Base-by-base conservation (phyloP, 306 rosid genomes). In the Oemleria cerasiformis region DNA sequence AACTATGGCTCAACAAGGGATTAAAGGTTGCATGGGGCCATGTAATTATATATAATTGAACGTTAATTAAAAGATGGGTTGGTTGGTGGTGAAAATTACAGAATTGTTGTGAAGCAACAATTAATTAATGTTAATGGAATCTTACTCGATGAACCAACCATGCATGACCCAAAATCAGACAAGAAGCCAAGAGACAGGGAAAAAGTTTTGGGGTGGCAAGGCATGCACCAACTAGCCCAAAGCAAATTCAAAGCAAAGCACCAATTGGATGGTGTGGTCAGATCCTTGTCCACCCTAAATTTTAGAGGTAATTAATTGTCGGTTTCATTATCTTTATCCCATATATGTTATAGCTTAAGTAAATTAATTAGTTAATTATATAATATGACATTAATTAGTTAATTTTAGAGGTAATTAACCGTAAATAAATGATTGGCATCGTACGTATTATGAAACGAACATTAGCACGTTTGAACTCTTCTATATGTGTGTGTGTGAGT, bases 261-360 rank as follows among this genome's bases (percentile, higher is more conserved):
- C 30, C 4, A 9, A 25, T 12, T 30, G 63, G 19, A n/a, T 51
- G 11, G 8, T n/a, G 57, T n/a, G 19, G 54, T 17, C 53, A 30
- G 66, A 65, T 74, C 43, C 42, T 23, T 78, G 75, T 67, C 73
- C 38, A 42, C 63, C 64, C 6, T n/a, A n/a, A n/a, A n/a, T n/a
- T n/a, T n/a, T n/a, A n/a, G n/a, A n/a, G n/a, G n/a, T n/a, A n/a
- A 63, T 49, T 53, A 2, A 50, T 50, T 50, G 56, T 50, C 17
- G 11, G 21, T 7, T 50, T 16, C 8, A 17, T 50, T 50, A 16
- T 50, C 21, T 11, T n/a, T n/a, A n/a, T n/a, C n/a, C n/a, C n/a
- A n/a, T n/a, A n/a, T n/a, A n/a, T n/a, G n/a, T n/a, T n/a, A n/a
- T n/a, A n/a, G n/a, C n/a, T n/a, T n/a, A n/a, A n/a, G n/a, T n/a